Base-by-base conservation (phyloP, 306 rosid species). In the Dalbergia cochinchinensis region DNA sequence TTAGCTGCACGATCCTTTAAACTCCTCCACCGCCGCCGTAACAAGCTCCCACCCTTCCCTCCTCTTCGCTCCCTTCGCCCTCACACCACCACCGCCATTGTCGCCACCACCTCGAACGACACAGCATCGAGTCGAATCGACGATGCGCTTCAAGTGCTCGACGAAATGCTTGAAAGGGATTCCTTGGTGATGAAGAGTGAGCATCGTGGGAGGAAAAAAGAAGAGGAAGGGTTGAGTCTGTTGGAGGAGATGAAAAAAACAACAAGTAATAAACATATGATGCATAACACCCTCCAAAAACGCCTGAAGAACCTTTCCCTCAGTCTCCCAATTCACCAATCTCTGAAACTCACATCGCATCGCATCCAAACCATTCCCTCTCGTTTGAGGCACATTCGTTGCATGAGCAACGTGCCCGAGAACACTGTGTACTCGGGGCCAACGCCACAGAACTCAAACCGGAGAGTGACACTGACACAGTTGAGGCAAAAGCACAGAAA, bases 401-500 rank as follows among this genome's bases (percentile, higher is more conserved):
- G 53, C 82, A 77, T 91, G 88, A 91, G 97, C 90, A 92, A 94
- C 62, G 64, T 94, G 14, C 98, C 97, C 0, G 97, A 92, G 67
- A 84, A 90, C 81, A 80, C 94, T 0, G 97, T 94, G 33, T 94
- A 94, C 75, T 85, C 98, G 8, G 98, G 98, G 6, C 97, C 96
- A 8, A 83, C 20, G 3, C 6, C 87, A 0, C 93, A 90, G 55
- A 88, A 2, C 84, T 50, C 90, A 0, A 85, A 79, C 68, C 82
- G 89, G 60, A 80, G 97, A 72, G 90, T 91, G 13, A 91, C 99
- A 5, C 77, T 92, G 9, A 79, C 90, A 47, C 83, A 84, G 12
- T 60, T 95, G 48, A 83, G 72, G 70, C 90, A 87, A 62, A 92
- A 91, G 84, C 83, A 92, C 69, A 70, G 75, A 19, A 85, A 82